These are phyloP conservation scores for Scheffersomyces coipomensis DNA, from an alignment of 805 yeast genomes.

Conservation along the genomic window DNA sequence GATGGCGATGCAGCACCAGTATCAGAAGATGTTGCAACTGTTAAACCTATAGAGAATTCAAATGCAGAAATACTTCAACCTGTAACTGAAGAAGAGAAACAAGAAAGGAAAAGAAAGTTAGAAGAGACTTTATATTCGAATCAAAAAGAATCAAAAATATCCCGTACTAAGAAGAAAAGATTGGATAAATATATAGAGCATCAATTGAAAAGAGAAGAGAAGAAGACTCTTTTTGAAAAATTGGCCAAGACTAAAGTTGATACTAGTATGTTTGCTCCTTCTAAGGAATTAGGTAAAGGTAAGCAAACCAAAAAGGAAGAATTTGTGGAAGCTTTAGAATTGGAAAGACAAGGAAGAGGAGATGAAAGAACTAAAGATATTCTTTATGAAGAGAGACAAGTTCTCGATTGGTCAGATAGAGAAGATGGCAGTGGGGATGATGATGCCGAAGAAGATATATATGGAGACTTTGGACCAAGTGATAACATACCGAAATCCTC, in stretches of 20 bases:
- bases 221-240: conserved; percentile 71
- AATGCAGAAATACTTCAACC: conserved; percentile 66
- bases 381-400: conserved; percentile 66
- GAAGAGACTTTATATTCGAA: conserved; percentile 57
- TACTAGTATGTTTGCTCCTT: conserved; percentile 63
- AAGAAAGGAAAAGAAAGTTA: conserved; percentile 61
- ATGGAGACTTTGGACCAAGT: conserved; percentile 6
- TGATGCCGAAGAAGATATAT: conserved; percentile 9
- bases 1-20: conserved; percentile 17
- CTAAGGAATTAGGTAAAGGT: conserved; percentile 78
- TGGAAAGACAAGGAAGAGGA: conserved; percentile 71
- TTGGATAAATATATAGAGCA: conserved; percentile 91
- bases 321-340: conserved; percentile 69
- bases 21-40: conserved; percentile 8
- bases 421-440: conserved; percentile 19
- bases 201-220: conserved; percentile 85
- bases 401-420: conserved; percentile 53
- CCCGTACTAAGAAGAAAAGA: conserved; percentile 70
- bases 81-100: conserved; percentile 60
- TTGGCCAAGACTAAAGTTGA: conserved; percentile 69
- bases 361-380: conserved; percentile 60
- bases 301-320: conserved; percentile 64
- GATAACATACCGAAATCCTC: conserved; percentile 36
- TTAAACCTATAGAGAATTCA: conserved; percentile 36
- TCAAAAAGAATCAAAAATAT: conserved; percentile 63